These are phyloP conservation scores for Barnettozyma californica DNA, from an alignment of 805 yeast species.

Conservation along the genomic window DNA sequence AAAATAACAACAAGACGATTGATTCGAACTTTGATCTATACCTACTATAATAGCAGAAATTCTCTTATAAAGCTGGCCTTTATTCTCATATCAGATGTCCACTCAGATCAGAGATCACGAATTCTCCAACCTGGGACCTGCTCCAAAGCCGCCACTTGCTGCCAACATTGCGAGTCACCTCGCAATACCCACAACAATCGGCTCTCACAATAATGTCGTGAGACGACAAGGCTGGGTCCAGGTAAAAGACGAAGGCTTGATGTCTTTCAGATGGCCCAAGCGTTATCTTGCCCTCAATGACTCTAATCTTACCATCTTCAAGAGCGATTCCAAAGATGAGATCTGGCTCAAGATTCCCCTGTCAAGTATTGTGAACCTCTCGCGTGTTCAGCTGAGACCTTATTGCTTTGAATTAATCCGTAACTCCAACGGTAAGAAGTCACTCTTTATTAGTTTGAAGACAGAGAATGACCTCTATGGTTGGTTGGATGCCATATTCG, in stretches of 20 bases:
- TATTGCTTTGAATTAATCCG: slow-evolving; percentile 72
- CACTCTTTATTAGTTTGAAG: slow-evolving; percentile 71
- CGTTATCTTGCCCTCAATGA: slow-evolving; percentile 76
- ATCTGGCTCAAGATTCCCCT: slow-evolving; percentile 48
- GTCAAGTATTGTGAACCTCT: slow-evolving; percentile 55
- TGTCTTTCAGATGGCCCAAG: slow-evolving; percentile 90
- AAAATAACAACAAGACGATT: neutral
- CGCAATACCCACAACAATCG: slow-evolving; percentile 18
- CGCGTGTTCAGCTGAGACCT: slow-evolving; percentile 66
- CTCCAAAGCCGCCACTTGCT: slow-evolving; percentile 44
- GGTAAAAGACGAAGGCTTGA: slow-evolving; percentile 86
- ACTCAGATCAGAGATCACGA: slow-evolving; percentile 39
- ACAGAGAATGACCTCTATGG: slow-evolving; percentile 74
- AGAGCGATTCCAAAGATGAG: slow-evolving; percentile 50
- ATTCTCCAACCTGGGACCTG: slow-evolving; percentile 51
- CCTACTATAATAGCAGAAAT: too few relatives aligned
- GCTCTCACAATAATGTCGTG: slow-evolving; percentile 15
- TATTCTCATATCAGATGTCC: slow-evolving; percentile 13
- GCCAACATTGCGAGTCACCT: slow-evolving; percentile 1
- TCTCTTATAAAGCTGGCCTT: slow-evolving; percentile 8
- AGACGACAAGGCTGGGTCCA: slow-evolving; percentile 78
- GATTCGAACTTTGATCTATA: neutral
- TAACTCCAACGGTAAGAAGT: slow-evolving; percentile 38
- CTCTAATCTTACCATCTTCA: slow-evolving; percentile 67
- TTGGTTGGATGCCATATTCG: slow-evolving; percentile 86